phyloP scores from a whole-genome alignment of 2,329 filamentous ascomycete species.

The Cadophora sp. region DNA sequence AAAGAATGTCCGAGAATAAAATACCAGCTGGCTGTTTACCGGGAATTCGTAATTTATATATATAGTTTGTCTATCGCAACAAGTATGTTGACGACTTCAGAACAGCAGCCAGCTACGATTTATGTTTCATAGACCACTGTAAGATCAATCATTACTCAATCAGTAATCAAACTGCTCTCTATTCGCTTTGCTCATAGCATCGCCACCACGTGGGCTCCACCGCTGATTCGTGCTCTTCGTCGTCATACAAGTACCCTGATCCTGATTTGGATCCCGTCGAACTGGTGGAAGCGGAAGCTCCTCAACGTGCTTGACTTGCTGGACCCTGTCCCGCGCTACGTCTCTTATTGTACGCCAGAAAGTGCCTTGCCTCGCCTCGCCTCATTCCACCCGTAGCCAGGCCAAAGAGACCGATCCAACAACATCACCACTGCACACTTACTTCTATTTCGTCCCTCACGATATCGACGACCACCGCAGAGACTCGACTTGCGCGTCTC shows the following conservation, averaged over 20 bases:
- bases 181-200: neutral
- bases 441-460: constrained; percentile 23
- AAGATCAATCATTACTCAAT: neutral
- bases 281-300: neutral
- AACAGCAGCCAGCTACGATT: neutral
- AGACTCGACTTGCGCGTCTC: constrained; percentile 14
- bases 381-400: neutral
- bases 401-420: neutral
- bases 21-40: neutral
- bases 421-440: neutral
- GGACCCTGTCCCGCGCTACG: constrained; percentile 7
- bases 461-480: constrained; percentile 36
- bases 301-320: constrained; percentile 9
- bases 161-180: constrained; percentile 6
- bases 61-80: neutral
- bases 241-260: constrained; percentile 5
- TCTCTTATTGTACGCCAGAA: neutral
- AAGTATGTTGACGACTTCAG: neutral
- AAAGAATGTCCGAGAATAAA: constrained; percentile 1
- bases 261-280: neutral
- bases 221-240: constrained; percentile 3
- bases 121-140: neutral
- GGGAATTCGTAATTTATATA: neutral
- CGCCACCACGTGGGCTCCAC: constrained; percentile 4
- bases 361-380: neutral